phyloP scores from a whole-genome alignment of 371 early-diverging fungal genomes.

The Mortierella sp. region DNA sequence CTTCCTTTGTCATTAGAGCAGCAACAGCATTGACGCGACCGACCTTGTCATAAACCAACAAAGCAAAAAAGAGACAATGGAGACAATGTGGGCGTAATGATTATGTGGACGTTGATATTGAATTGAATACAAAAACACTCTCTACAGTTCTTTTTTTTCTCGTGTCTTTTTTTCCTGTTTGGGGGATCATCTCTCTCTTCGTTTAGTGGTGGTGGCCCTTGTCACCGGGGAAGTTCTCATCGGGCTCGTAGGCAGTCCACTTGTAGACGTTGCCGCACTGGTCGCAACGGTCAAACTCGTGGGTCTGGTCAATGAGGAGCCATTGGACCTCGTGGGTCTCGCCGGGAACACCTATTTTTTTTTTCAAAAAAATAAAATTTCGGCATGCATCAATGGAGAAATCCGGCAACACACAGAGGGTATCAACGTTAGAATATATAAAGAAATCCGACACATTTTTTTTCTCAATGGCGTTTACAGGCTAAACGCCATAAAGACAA shows the following conservation, averaged over 20 bases:
- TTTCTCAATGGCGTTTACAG: too few relatives aligned
- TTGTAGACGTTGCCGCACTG: conserved; percentile 94
- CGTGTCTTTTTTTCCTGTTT: conserved; percentile 8
- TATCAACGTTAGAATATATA: too few relatives aligned
- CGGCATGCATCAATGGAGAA: neutral
- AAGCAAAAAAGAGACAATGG: neutral
- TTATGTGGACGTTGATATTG: neutral
- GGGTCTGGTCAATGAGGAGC: conserved; percentile 62
- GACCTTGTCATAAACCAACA: neutral
- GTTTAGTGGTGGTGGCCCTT: conserved; percentile 43
- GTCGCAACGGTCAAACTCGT: conserved; percentile 94
- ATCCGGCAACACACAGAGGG: too few relatives aligned
- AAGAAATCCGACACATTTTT: neutral
- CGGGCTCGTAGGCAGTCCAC: conserved; percentile 56
- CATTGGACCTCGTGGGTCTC: conserved; percentile 53
- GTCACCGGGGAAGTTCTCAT: conserved; percentile 55
- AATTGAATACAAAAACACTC: conserved; percentile 37
- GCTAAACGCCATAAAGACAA: neutral
- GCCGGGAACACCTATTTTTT: conserved; percentile 55
- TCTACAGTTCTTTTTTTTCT: conserved; percentile 40
- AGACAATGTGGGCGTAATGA: neutral
- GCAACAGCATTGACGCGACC: too few relatives aligned
- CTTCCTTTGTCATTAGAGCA: neutral
- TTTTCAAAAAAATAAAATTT: too few relatives aligned
- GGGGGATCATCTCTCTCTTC: conserved; percentile 3